A percentile compares a stretch with the other conserved stretches of the same genome.
These are phyloP conservation scores for Xylaria sp. DNA, from an alignment of 2,329 filamentous ascomycete genomes.

Conservation along the genomic window DNA sequence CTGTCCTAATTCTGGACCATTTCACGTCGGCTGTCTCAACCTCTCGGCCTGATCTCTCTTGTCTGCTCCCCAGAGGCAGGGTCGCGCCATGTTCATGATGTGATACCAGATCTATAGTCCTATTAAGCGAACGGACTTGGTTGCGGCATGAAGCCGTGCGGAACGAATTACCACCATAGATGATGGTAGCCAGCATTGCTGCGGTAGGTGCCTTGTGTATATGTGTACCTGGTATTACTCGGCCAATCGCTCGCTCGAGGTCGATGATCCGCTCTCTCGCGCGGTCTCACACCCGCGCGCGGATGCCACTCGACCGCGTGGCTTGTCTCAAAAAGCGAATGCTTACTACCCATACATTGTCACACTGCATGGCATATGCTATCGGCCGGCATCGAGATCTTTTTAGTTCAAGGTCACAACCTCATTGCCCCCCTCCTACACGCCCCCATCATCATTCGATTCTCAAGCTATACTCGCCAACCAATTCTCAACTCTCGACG, in stretches of 20 bases:
- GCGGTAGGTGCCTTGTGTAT: neutral
- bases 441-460: slow-evolving; percentile 9
- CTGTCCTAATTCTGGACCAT: slow-evolving; percentile 17
- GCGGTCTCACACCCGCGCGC: slow-evolving; percentile 11
- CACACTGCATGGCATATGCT: slow-evolving; percentile 23
- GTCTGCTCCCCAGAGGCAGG: neutral
- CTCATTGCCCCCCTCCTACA: slow-evolving; percentile 23
- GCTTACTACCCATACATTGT: slow-evolving; percentile 14
- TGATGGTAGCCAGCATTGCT: slow-evolving; percentile 10
- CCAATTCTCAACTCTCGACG: neutral
- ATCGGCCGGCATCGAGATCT: slow-evolving; percentile 15
- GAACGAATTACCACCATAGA: slow-evolving; percentile 7
- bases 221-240: neutral
- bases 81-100: neutral
- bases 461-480: slow-evolving; percentile 6
- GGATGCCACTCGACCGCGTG: slow-evolving; percentile 35
- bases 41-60: neutral
- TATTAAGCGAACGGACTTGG: slow-evolving; percentile 1
- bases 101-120: slow-evolving; percentile 2
- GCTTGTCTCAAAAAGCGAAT: slow-evolving; percentile 29
- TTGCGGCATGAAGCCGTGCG: slow-evolving; percentile 9
- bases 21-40: neutral
- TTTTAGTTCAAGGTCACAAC: slow-evolving; percentile 10
- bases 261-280: slow-evolving; percentile 1
- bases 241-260: slow-evolving; percentile 4